Evolutionary conservation across 768 basidiomycete genomes (phyloP), one percentile per base, ranked within the genome.

Genomic region (Podaxis sp.): DNA sequence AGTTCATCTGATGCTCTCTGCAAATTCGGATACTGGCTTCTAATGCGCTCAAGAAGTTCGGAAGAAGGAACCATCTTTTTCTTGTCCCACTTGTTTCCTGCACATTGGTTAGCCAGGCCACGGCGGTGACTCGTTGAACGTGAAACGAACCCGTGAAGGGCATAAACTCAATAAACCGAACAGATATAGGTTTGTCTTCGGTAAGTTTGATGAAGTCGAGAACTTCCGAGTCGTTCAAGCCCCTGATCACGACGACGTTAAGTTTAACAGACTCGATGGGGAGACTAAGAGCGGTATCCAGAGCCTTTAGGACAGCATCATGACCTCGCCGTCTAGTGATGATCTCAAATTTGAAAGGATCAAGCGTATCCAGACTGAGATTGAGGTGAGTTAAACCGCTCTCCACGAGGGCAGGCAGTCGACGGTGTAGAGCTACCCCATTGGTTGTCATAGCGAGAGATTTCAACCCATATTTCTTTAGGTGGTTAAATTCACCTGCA

Each of bases 161-260:
- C 95, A 96, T 96, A 71, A 92, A 96, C 73, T 95, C 93, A 63
- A 95, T 96, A 73, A 96, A 94, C 40, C 95, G 85, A 44, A 95
- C 85, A 42, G 85, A 90, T 26, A 94, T 74, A 2, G 76, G 73
- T 51, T 79, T 79, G 51, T 89, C 75, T 67, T 82, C 85, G 4
- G 90, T 92, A 75, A 95, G 77, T 68, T 88, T 84, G 44, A 93
- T 85, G 70, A 96, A 95, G 62, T 90, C 88, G 2, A 86, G 71
- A 12, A 93, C 78, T 73, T 96, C 93, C n/a, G 77, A 73, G 68
- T 94, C 91, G 68, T 96, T 96, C 33, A 96, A 75, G 19, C 86
- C 90, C 67, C 86, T 87, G 64, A 96, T 80, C 38, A 95, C 83
- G 22, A 96, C 93, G 1, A 90, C 88, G 71, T 96, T 96, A 56